These are phyloP conservation scores for Yarrowia sp. DNA, from an alignment of 805 yeast genomes.

Conservation along the genomic window DNA sequence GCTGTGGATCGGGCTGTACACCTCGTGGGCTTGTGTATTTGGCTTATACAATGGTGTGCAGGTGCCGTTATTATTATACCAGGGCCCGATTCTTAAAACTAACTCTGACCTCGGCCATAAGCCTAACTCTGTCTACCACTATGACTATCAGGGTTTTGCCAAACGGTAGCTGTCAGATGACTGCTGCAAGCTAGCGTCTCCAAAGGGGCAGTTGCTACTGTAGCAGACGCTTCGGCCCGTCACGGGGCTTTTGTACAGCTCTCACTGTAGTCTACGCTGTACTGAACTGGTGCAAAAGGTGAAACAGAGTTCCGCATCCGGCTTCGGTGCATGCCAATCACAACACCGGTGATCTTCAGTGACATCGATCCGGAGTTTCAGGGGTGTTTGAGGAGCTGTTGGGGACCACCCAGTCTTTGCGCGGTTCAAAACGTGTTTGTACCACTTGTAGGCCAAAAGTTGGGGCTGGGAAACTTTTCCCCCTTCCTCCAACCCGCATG, in stretches of 20 bases:
- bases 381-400: not conserved
- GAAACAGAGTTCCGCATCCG: constrained; percentile 24
- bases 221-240: too few species aligned
- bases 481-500: not conserved
- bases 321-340: constrained; percentile 13
- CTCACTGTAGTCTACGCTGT: too few species aligned
- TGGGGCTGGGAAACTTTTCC: too few species aligned
- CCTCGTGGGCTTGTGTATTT: not conserved
- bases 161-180: not conserved
- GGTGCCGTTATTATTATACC: not conserved
- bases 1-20: not conserved
- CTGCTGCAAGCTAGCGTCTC: not conserved
- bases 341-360: constrained; percentile 11
- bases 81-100: constrained; percentile 5
- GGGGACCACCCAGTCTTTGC: too few species aligned
- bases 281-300: too few species aligned
- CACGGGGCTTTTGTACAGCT: too few species aligned
- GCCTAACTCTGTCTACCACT: not conserved
- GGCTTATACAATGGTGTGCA: not conserved
- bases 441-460: too few species aligned
- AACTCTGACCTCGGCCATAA: not conserved
- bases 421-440: too few species aligned
- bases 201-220: constrained; percentile 1
- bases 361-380: not conserved
- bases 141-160: not conserved